These are phyloP conservation scores for Talaromyces amestolkiae DNA, from an alignment of 2,329 filamentous ascomycete genomes.

Conservation along the genomic window DNA sequence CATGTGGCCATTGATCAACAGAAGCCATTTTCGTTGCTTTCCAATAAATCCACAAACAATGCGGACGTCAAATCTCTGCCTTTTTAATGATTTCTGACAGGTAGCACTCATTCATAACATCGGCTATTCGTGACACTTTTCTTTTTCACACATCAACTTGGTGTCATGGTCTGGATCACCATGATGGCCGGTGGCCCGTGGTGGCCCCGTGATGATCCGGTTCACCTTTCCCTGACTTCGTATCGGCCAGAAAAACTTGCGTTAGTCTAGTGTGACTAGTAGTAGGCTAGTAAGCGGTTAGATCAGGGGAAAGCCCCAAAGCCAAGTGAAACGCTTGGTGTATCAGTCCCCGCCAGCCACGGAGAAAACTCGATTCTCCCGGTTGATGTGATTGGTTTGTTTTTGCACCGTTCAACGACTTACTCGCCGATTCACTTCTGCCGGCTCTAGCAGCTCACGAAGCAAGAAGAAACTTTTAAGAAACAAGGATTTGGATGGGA, in stretches of 20 bases:
- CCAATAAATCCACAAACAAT: background rate
- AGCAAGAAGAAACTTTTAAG: background rate
- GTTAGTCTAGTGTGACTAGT: background rate
- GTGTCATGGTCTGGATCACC: background rate
- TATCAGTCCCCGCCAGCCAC: constrained; percentile 8
- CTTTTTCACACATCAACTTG: background rate
- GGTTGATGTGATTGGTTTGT: background rate
- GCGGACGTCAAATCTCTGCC: background rate
- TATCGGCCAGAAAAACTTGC: background rate
- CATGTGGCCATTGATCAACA: background rate
- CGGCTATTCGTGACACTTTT: background rate
- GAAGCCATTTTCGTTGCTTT: background rate
- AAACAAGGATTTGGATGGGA: background rate
- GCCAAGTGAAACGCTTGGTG: constrained; percentile 16
- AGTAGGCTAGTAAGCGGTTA: background rate
- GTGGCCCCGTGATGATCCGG: constrained; percentile 1
- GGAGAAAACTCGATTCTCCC: constrained; percentile 1
- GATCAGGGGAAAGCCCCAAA: background rate
- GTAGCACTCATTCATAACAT: background rate
- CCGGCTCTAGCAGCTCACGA: background rate
- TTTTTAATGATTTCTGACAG: background rate
- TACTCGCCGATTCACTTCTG: background rate
- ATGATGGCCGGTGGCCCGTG: background rate
- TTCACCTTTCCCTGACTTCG: background rate
- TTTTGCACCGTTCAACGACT: background rate